phyloP scores from a whole-genome alignment of 2,329 filamentous ascomycete genomes.

The Neofusicoccum umdonicola region DNA sequence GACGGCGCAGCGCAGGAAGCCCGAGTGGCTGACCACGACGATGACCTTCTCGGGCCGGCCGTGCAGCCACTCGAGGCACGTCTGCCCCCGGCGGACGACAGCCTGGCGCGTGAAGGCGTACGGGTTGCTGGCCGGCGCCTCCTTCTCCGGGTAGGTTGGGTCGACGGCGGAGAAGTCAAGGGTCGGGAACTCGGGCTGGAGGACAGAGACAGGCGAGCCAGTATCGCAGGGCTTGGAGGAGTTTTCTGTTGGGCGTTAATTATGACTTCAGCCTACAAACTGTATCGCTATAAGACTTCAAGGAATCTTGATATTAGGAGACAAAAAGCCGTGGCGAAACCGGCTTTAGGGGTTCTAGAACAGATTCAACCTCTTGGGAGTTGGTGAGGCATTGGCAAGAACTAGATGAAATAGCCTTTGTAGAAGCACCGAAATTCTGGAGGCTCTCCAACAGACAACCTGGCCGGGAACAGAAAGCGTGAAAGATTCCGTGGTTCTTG shows the following conservation, averaged over 20 bases:
- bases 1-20: slow-evolving; percentile 59
- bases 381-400: too few relatives aligned
- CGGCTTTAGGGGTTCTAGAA: too few relatives aligned
- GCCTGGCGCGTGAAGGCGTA: slow-evolving; percentile 56
- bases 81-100: slow-evolving; percentile 56
- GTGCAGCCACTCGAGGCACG: slow-evolving; percentile 51
- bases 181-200: slow-evolving; percentile 52
- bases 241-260: slow-evolving; percentile 34
- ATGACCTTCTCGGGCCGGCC: slow-evolving; percentile 59
- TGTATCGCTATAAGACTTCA: too few relatives aligned
- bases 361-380: too few relatives aligned
- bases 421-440: too few relatives aligned
- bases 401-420: too few relatives aligned
- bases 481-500: too few relatives aligned
- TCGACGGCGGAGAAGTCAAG: slow-evolving; percentile 60
- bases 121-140: slow-evolving; percentile 34
- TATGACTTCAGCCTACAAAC: neutral
- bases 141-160: slow-evolving; percentile 60
- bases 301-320: neutral
- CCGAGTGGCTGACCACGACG: slow-evolving; percentile 64
- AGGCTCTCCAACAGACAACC: too few relatives aligned
- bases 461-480: too few relatives aligned
- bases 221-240: slow-evolving; percentile 59
- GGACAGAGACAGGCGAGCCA: slow-evolving; percentile 48
- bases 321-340: neutral